phyloP scores from a whole-genome alignment of 371 early-diverging fungal genomes.

The Mortierella sp. region DNA sequence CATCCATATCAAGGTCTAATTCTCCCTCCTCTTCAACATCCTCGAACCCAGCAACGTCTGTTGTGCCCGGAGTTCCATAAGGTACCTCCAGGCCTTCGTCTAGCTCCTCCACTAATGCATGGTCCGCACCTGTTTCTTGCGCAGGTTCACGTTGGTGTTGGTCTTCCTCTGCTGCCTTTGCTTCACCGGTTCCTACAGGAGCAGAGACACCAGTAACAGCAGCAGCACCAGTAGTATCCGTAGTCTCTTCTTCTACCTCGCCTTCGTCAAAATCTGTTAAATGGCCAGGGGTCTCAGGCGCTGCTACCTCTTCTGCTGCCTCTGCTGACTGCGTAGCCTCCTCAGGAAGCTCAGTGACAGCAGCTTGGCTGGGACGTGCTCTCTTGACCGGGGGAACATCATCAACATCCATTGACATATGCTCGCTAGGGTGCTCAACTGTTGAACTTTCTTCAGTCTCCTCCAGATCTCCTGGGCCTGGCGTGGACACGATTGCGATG shows the following conservation, averaged over 20 bases:
- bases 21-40: constrained; percentile 38
- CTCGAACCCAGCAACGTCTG: constrained; percentile 22
- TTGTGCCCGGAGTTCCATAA: constrained; percentile 24
- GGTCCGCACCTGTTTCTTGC: constrained; percentile 10
- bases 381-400: constrained; percentile 50
- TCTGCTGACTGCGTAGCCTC: constrained; percentile 13
- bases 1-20: constrained; percentile 35
- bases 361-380: constrained; percentile 33
- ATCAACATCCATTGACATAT: constrained; percentile 47
- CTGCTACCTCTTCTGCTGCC: constrained; percentile 4
- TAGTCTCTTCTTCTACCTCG: constrained; percentile 31
- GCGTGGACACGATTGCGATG: constrained; percentile 51
- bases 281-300: constrained; percentile 25
- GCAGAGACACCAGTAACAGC: not conserved
- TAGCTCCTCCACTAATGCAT: constrained; percentile 32
- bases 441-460: constrained; percentile 32
- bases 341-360: constrained; percentile 31
- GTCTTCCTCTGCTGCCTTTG: constrained; percentile 9
- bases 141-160: constrained; percentile 5
- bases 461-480: constrained; percentile 41
- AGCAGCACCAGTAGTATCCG: not conserved
- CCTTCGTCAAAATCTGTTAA: constrained; percentile 38
- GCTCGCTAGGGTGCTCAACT: constrained; percentile 17
- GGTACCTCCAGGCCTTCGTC: constrained; percentile 27
- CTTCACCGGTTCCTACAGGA: not conserved